Base-by-base conservation (phyloP, 176 grass and related monocot genomes). In the Bothriochloa decipiens region DNA sequence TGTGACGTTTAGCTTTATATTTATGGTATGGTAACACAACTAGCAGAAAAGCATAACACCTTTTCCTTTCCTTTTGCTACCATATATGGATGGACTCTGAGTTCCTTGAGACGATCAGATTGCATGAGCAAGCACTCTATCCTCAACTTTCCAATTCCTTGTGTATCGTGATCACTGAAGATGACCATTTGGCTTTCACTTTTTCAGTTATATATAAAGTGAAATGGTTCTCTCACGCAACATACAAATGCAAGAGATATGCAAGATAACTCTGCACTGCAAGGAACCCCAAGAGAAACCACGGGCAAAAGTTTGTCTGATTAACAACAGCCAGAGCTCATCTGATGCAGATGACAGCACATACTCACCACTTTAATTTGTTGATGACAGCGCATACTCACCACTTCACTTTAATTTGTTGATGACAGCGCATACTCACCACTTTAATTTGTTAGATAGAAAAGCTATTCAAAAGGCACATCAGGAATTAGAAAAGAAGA, bases 391-490 rank as follows among this genome's bases (percentile, higher is more conserved):
- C 26, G n/a, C 42, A 25, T 28, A 35, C 13, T 11, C 22, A 40
- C 29, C 50, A 61, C 20, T 61, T 61, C n/a, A n/a, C n/a, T n/a
- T n/a, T 40, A 77, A 25, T 61, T 61, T 77, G 53, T 77, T 40
- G 25, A 74, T 33, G 45, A 32, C 13, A 50, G 13, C 26, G n/a
- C 42, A 25, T 28, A 35, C 13, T 11, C 22, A 40, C 29, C 50
- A 61, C 20, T 61, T 61, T 40, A 77, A 25, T 61, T 61, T 77
- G 53, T 77, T 40, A n/a, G n/a, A n/a, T n/a, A 41, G 20, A 41
- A n/a, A 64, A 81, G 78, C 18, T n/a, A 52, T 29, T 23, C 12
- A 23, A n/a, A 23, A 23, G 10, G 7, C 3, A 26, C 57, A 26
- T 26, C 60, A 27, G n/a, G n/a, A n/a, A n/a, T n/a, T n/a, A n/a